These are phyloP conservation scores for Lagenaria siceraria DNA, from an alignment of 306 rosid genomes.

Conservation along the genomic window DNA sequence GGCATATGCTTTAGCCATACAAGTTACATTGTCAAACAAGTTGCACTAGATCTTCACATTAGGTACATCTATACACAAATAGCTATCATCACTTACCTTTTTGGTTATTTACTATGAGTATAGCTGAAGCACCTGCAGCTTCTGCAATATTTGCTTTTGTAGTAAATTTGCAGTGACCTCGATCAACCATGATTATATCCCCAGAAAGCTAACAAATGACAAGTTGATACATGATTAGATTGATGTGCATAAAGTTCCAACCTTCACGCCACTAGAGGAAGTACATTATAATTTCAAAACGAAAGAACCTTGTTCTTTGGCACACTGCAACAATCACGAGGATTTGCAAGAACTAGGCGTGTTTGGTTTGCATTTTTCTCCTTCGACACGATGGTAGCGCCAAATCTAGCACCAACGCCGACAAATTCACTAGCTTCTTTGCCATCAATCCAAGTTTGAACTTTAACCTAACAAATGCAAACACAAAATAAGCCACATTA, in stretches of 20 bases:
- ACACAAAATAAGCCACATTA: not conserved
- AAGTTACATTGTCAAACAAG: not conserved
- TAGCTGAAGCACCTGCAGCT: conserved; percentile 89
- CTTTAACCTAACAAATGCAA: conserved; percentile 52
- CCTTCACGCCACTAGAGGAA: not conserved
- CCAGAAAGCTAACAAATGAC: conserved; percentile 47
- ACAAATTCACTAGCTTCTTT: conserved; percentile 64
- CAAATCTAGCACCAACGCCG: conserved; percentile 93
- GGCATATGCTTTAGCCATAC: no score
- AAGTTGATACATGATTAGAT: conserved; percentile 1
- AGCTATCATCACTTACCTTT: conserved; percentile 35
- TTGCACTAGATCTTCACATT: not conserved
- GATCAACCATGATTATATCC: conserved; percentile 79
- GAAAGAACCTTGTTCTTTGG: conserved; percentile 60
- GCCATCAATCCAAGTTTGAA: conserved; percentile 92
- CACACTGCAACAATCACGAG: conserved; percentile 60
- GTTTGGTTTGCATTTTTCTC: conserved; percentile 77
- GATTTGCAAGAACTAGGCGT: conserved; percentile 58
- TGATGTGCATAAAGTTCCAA: not conserved
- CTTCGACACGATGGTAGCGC: conserved; percentile 69
- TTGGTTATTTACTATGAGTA: conserved; percentile 71
- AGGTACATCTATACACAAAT: not conserved
- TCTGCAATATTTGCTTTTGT: conserved; percentile 68
- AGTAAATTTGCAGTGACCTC: conserved; percentile 83
- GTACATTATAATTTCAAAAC: conserved; percentile 1